phyloP scores from a whole-genome alignment of 192 early-diverging fungal genomes.

The Gamsiella multidivaricata region DNA sequence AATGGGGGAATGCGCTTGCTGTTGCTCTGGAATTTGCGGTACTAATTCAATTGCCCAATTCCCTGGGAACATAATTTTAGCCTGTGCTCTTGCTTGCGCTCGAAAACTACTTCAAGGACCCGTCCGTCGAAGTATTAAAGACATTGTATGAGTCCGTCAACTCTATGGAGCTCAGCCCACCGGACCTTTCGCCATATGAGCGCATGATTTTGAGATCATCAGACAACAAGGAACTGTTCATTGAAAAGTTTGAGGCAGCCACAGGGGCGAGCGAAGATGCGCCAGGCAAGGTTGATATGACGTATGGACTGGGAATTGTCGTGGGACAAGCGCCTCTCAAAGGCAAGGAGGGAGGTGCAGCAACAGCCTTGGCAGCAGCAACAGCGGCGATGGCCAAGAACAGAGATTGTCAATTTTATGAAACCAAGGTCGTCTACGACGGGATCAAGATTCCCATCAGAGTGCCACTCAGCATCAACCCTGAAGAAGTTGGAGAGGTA shows the following conservation, averaged over 20 bases:
- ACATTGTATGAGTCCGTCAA: slow-evolving; percentile 87
- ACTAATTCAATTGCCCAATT: too few species aligned
- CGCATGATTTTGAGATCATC: slow-evolving; percentile 85
- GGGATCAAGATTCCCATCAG: slow-evolving; percentile 88
- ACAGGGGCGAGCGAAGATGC: slow-evolving; percentile 31
- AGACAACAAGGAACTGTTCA: slow-evolving; percentile 87
- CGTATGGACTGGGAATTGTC: slow-evolving; percentile 47
- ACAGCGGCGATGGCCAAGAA: slow-evolving; percentile 53
- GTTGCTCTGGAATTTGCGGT: too few species aligned
- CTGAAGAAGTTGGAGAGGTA: slow-evolving; percentile 94
- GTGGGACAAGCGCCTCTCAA: slow-evolving; percentile 34
- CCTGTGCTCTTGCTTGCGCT: slow-evolving; percentile 90
- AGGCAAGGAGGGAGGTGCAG: slow-evolving; percentile 2
- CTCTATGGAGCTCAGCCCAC: slow-evolving; percentile 87
- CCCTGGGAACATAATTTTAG: slow-evolving; percentile 63
- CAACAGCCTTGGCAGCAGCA: background rate
- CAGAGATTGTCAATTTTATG: slow-evolving; percentile 90
- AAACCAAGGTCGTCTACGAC: slow-evolving; percentile 87
- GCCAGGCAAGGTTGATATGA: slow-evolving; percentile 41
- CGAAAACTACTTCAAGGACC: slow-evolving; percentile 89
- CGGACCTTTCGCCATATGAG: slow-evolving; percentile 80
- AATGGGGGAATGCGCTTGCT: too few species aligned
- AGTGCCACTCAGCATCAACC: slow-evolving; percentile 86
- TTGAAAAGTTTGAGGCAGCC: slow-evolving; percentile 75
- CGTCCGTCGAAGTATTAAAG: slow-evolving; percentile 77